A percentile compares a stretch with the other conserved stretches of the same genome.
Conservation (phyloP, 176 grass and related monocot species). For the Avena sativa region DNA sequence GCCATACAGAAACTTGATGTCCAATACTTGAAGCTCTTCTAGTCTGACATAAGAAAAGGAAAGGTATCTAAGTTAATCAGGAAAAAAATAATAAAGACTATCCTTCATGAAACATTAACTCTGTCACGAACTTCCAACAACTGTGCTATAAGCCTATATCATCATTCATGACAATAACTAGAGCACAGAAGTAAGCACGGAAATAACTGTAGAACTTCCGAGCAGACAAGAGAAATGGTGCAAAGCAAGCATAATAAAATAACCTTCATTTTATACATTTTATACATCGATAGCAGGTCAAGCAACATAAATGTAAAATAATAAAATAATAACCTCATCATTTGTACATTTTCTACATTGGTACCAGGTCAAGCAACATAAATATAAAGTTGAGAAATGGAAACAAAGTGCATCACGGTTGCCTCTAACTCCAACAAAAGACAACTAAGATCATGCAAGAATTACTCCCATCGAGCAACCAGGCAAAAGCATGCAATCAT, state of each 20-base stretch:
- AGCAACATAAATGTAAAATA: not conserved
- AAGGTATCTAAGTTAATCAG: constrained; percentile 16
- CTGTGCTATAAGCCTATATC: not conserved
- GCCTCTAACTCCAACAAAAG: constrained; percentile 1
- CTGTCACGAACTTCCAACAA: not conserved
- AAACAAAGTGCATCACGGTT: not conserved
- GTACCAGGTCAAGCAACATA: not conserved
- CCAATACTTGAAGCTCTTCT: constrained; percentile 98
- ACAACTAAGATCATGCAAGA: not conserved
- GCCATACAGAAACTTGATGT: constrained; percentile 98
- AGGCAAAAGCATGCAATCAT: not conserved
- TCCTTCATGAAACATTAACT: constrained; percentile 8
- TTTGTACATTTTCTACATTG: constrained; percentile 24
- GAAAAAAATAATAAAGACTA: constrained; percentile 5
- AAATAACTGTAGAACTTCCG: not conserved
- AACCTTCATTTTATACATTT: not conserved
- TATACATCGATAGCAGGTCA: constrained; percentile 17
- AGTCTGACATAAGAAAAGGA: constrained; percentile 67
- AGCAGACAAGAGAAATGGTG: not conserved
- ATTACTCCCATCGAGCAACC: not conserved
- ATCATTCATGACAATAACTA: not conserved
- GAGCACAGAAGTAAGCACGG: constrained; percentile 12
- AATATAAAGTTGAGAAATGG: constrained; percentile 22
- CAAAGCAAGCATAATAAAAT: constrained; percentile 6
- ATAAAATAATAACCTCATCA: not conserved